Percentiles rank a stretch among this genome's conserved stretches.
Evolutionary conservation across 2,329 filamentous ascomycete genomes (phyloP).

Genomic region (Xylaria sp.): DNA sequence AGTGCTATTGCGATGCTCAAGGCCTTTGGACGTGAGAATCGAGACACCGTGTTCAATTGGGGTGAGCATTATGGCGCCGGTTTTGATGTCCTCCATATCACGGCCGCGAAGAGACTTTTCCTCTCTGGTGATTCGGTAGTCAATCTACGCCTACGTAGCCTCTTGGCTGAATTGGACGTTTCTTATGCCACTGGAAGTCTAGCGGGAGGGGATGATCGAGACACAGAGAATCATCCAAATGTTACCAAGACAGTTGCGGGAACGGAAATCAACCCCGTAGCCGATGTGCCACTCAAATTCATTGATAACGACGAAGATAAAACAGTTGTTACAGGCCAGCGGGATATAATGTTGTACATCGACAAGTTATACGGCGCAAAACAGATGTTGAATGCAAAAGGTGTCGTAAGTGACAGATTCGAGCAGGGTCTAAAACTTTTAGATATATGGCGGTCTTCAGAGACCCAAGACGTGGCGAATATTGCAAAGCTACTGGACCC

Average conservation of each 20-base stretch:
- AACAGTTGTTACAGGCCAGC: constrained; percentile 55
- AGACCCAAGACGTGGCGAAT: constrained; percentile 20
- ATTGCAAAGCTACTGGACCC: constrained; percentile 44
- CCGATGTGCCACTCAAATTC: constrained; percentile 52
- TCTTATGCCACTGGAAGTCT: constrained; percentile 50
- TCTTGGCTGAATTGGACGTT: constrained; percentile 56
- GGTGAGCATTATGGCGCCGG: constrained; percentile 74
- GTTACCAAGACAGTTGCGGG: not conserved
- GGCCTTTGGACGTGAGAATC: constrained; percentile 88
- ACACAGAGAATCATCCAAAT: constrained; percentile 27
- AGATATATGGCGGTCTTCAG: constrained; percentile 42
- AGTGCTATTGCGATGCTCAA: constrained; percentile 73
- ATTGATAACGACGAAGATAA: constrained; percentile 59
- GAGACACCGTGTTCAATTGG: constrained; percentile 75
- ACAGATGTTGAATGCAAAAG: constrained; percentile 23
- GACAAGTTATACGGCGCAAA: constrained; percentile 55
- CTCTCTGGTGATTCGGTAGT: constrained; percentile 52
- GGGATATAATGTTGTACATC: constrained; percentile 65
- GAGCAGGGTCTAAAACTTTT: constrained; percentile 49
- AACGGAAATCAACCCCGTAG: not conserved
- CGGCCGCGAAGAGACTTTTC: constrained; percentile 56
- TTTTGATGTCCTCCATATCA: constrained; percentile 81
- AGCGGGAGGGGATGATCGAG: not conserved
- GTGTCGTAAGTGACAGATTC: constrained; percentile 46
- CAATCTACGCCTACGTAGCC: constrained; percentile 57